phyloP scores from a whole-genome alignment of 495 filamentous ascomycete genomes.

The Lophiostoma macrostomum region DNA sequence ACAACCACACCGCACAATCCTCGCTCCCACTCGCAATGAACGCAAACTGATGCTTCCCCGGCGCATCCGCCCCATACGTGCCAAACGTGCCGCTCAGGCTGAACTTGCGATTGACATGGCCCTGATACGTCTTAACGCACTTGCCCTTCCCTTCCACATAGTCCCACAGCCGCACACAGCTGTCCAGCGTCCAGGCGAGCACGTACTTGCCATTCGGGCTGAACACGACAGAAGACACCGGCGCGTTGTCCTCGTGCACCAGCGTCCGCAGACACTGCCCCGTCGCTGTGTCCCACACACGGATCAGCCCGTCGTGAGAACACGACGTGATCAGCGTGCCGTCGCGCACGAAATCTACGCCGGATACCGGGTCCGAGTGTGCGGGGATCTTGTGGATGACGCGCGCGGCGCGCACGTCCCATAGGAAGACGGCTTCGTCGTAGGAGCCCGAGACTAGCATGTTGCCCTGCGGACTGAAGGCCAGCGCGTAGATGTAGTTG shows the following conservation, averaged over 20 bases:
- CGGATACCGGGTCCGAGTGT: conserved; percentile 89
- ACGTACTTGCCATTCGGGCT: conserved; percentile 91
- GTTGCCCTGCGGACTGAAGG: conserved; percentile 94
- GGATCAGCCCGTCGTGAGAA: conserved; percentile 82
- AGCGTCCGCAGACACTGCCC: conserved; percentile 93
- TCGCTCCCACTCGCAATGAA: conserved; percentile 84
- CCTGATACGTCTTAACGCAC: conserved; percentile 95
- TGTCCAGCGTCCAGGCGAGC: conserved; percentile 87
- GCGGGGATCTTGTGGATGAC: conserved; percentile 89
- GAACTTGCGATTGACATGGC: conserved; percentile 80
- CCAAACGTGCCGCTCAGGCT: conserved; percentile 82
- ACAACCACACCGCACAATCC: conserved; percentile 77
- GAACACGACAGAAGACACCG: conserved; percentile 87
- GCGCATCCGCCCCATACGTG: conserved; percentile 44
- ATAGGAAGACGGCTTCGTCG: conserved; percentile 94
- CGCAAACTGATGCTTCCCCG: conserved; percentile 44
- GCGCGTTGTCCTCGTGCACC: conserved; percentile 92
- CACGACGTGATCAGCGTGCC: conserved; percentile 90
- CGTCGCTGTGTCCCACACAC: conserved; percentile 93
- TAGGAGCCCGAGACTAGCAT: conserved; percentile 93
- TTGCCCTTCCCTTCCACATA: conserved; percentile 82
- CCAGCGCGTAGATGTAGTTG: conserved; percentile 90
- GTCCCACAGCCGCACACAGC: conserved; percentile 86
- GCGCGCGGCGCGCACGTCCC: conserved; percentile 83
- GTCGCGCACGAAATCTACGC: conserved; percentile 88